Evolutionary conservation across 73 alveolate species (phyloP).

Genomic region (Symbiodinium pilosum): DNA sequence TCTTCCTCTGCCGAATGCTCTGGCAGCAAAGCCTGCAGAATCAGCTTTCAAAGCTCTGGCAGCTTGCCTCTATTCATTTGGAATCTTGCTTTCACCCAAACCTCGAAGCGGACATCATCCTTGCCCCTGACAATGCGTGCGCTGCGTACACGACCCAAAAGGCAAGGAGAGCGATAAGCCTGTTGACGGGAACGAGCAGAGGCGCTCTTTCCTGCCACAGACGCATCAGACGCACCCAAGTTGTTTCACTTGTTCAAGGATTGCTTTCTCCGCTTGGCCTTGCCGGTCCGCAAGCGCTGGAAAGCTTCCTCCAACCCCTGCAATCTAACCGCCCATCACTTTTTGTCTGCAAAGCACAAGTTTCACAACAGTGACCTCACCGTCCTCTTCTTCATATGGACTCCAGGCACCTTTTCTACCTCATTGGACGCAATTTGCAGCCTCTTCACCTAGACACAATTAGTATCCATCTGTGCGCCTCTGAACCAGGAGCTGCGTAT

Average conservation of each 20-base stretch:
- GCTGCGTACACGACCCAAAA: not conserved
- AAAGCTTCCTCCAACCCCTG: slow-evolving; percentile 83
- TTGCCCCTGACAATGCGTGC: slow-evolving; percentile 33
- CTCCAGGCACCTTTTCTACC: slow-evolving; percentile 78
- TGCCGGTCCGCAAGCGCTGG: slow-evolving; percentile 63
- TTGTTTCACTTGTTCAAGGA: not conserved
- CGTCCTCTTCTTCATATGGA: slow-evolving; percentile 84
- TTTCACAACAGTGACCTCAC: no score
- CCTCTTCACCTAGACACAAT: not conserved
- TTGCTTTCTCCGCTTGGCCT: no score
- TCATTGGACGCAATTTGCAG: not conserved
- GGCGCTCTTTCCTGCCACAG: slow-evolving; percentile 31
- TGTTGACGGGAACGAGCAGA: slow-evolving; percentile 72
- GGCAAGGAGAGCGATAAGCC: not conserved
- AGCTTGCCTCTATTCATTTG: not conserved
- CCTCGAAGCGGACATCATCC: slow-evolving; percentile 87
- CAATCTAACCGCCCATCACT: no score
- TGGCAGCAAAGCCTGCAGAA: slow-evolving; percentile 39
- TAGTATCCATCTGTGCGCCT: not conserved
- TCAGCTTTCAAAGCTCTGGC: not conserved
- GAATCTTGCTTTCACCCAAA: not conserved
- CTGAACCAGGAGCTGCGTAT: slow-evolving; percentile 84
- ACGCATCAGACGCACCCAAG: not conserved
- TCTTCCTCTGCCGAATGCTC: slow-evolving; percentile 47
- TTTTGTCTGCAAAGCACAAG: no score